Conservation (phyloP, 2,329 filamentous ascomycete species). For the Epichloe glyceriae region DNA sequence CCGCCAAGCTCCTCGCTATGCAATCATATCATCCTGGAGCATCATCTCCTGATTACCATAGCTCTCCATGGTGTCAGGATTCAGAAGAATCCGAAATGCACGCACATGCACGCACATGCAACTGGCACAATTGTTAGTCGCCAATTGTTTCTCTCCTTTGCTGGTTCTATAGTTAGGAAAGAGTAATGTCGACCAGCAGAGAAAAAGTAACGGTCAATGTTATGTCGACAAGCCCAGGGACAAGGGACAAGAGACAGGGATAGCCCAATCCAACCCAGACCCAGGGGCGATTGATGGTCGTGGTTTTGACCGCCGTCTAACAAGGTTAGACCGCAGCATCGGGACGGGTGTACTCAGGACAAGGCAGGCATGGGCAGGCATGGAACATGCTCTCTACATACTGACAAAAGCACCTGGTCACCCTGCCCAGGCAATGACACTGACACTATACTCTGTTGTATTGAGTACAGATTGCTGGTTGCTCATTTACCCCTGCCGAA, state of each 20-base stretch:
- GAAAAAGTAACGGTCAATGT: background rate
- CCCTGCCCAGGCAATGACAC: background rate
- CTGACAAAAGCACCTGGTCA: background rate
- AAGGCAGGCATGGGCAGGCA: background rate
- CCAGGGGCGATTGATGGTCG: background rate
- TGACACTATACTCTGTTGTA: background rate
- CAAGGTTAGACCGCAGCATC: slow-evolving; percentile 2
- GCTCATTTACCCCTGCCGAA: background rate
- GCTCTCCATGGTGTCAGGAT: background rate
- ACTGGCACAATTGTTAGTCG: too few species aligned
- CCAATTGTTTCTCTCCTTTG: background rate
- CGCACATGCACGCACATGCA: background rate
- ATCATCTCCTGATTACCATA: background rate
- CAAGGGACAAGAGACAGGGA: background rate
- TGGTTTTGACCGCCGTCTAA: background rate
- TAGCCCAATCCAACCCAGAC: background rate
- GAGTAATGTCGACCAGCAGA: background rate
- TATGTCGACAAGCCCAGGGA: background rate
- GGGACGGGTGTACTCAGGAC: background rate
- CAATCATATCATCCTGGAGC: background rate
- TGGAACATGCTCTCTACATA: background rate
- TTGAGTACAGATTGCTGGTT: slow-evolving; percentile 2
- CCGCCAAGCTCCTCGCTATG: background rate
- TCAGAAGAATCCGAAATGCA: background rate
- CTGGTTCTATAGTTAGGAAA: background rate